Conservation (phyloP, 768 basidiomycete genomes). For the Lentinula edodes region DNA sequence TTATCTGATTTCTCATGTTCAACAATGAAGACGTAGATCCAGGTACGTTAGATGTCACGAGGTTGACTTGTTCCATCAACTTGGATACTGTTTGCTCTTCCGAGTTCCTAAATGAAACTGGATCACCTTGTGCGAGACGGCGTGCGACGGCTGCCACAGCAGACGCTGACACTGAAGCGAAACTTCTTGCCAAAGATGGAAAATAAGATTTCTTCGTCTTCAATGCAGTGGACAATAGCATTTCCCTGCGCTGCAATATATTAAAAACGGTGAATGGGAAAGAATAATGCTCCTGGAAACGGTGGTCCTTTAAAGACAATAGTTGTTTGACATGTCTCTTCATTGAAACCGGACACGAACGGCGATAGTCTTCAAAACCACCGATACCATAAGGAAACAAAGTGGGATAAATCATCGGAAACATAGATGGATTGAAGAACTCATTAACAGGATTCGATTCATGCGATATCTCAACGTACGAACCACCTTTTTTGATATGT, state of each 20-base stretch:
- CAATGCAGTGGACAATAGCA: too few relatives aligned
- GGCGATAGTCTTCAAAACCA: conserved; percentile 29
- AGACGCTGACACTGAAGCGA: conserved; percentile 19
- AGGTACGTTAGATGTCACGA: too few relatives aligned
- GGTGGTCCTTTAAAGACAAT: too few relatives aligned
- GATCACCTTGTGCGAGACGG: conserved; percentile 15
- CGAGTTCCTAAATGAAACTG: conserved; percentile 7
- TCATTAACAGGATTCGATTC: conserved; percentile 26
- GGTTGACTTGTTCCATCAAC: conserved; percentile 17
- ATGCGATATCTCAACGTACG: conserved; percentile 25
- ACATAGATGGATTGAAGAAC: conserved; percentile 29
- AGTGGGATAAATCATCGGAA: conserved; percentile 36
- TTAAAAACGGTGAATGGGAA: conserved; percentile 39
- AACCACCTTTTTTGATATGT: conserved; percentile 24
- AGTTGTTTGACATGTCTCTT: conserved; percentile 26
- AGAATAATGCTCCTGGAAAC: conserved; percentile 32
- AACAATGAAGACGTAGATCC: too few relatives aligned
- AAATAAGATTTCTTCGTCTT: conserved; percentile 21
- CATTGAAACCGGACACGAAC: conserved; percentile 18
- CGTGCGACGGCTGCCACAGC: conserved; percentile 19
- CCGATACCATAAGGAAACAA: conserved; percentile 39
- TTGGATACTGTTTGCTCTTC: conserved; percentile 24
- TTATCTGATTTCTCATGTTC: too few relatives aligned
- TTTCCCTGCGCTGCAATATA: conserved; percentile 27
- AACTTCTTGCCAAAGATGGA: conserved; percentile 16